Conservation (phyloP, 305 asterid genomes). For the Euphrasia arctica region DNA sequence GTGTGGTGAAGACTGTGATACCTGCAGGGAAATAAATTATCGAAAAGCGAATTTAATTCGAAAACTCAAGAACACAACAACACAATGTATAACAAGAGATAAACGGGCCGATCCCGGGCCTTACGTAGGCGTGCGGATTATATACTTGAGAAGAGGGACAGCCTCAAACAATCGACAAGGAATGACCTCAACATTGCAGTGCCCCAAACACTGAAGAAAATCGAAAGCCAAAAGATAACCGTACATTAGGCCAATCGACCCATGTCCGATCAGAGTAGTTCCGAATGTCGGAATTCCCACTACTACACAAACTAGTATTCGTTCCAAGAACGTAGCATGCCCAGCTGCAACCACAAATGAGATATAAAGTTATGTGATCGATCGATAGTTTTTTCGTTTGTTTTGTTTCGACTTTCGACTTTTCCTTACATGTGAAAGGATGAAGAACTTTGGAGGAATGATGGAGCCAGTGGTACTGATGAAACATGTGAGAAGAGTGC, state of each 20-base stretch:
- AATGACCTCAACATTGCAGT: conserved; percentile 70
- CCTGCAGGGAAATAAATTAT: conserved; percentile 40
- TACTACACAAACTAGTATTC: conserved; percentile 50
- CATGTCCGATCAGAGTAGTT: conserved; percentile 56
- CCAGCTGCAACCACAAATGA: conserved; percentile 52
- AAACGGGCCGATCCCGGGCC: conserved; percentile 24
- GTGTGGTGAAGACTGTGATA: conserved; percentile 74
- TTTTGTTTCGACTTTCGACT: not conserved
- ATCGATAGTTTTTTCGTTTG: too few species aligned
- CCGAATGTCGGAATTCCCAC: conserved; percentile 73
- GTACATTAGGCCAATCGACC: conserved; percentile 65
- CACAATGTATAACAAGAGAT: not conserved
- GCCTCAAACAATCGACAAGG: conserved; percentile 45
- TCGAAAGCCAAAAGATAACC: conserved; percentile 69
- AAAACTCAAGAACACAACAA: not conserved
- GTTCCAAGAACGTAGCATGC: conserved; percentile 79
- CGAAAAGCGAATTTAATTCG: not conserved
- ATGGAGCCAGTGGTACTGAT: conserved; percentile 42
- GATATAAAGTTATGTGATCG: not conserved
- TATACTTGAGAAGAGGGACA: conserved; percentile 55
- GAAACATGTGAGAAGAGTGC: conserved; percentile 45
- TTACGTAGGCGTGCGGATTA: conserved; percentile 79
- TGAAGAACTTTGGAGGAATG: conserved; percentile 41
- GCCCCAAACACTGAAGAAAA: conserved; percentile 79
- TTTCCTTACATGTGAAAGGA: conserved; percentile 38